Percentiles rank a stretch among this genome's conserved stretches.
Evolutionary conservation across 495 filamentous ascomycete species (phyloP).

Genomic region (Articulospora tetracladia): DNA sequence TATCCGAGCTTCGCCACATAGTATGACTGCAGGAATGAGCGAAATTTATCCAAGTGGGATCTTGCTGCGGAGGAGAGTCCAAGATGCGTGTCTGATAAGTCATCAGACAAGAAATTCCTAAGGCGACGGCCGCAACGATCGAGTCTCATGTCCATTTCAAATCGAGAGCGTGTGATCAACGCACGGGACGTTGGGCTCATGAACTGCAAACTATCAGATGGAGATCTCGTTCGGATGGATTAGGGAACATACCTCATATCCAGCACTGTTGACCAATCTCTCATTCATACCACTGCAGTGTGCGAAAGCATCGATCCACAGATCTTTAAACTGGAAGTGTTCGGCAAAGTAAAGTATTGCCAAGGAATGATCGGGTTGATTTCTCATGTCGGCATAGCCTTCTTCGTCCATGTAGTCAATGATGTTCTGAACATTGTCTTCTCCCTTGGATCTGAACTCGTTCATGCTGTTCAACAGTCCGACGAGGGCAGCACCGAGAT

Average conservation of each 20-base stretch:
- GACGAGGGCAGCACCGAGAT: constrained; percentile 53
- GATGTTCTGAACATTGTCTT: constrained; percentile 44
- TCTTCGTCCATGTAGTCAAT: constrained; percentile 52
- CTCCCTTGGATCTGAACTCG: constrained; percentile 41
- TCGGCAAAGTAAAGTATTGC: constrained; percentile 61
- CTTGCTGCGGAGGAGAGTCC: constrained; percentile 47
- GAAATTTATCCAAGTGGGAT: constrained; percentile 59
- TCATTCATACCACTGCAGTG: constrained; percentile 68
- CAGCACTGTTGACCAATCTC: constrained; percentile 40
- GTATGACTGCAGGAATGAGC: constrained; percentile 55
- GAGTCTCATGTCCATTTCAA: constrained; percentile 60
- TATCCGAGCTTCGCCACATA: constrained; percentile 59
- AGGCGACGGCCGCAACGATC: constrained; percentile 43
- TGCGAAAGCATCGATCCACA: constrained; percentile 61
- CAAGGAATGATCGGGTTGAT: constrained; percentile 55
- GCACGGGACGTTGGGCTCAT: constrained; percentile 50
- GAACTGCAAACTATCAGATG: constrained; percentile 30
- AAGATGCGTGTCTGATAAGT: constrained; percentile 51
- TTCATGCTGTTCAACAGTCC: constrained; percentile 54
- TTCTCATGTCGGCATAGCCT: constrained; percentile 58
- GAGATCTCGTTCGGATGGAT: not conserved
- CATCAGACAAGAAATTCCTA: constrained; percentile 55
- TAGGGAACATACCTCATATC: constrained; percentile 46
- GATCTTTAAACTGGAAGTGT: constrained; percentile 44
- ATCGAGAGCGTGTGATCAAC: constrained; percentile 53